phyloP scores from a whole-genome alignment of 2,329 filamentous ascomycete species.

The Ophiostoma tasmaniense region DNA sequence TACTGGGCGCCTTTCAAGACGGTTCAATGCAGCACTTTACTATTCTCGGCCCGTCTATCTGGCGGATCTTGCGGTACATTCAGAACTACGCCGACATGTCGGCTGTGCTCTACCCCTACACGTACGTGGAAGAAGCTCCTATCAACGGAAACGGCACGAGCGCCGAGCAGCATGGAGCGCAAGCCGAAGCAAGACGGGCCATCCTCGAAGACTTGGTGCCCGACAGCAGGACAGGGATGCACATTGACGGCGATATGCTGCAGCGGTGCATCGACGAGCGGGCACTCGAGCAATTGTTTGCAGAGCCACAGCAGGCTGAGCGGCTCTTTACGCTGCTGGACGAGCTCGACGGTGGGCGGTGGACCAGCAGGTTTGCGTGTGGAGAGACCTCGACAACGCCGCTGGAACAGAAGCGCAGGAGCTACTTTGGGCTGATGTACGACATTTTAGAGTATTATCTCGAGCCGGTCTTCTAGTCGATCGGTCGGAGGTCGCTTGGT shows the following conservation, averaged over 20 bases:
- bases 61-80: slow-evolving; percentile 62
- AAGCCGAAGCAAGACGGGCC: slow-evolving; percentile 2
- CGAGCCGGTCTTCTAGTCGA: slow-evolving; percentile 28
- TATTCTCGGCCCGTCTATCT: slow-evolving; percentile 52
- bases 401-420: slow-evolving; percentile 17
- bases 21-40: slow-evolving; percentile 63
- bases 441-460: slow-evolving; percentile 47
- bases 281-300: slow-evolving; percentile 37
- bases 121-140: slow-evolving; percentile 23
- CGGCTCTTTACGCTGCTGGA: slow-evolving; percentile 43
- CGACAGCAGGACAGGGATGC: slow-evolving; percentile 42
- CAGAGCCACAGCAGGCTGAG: slow-evolving; percentile 26
- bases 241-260: slow-evolving; percentile 61
- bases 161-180: slow-evolving; percentile 14
- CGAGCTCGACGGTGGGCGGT: slow-evolving; percentile 38
- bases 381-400: too few species aligned
- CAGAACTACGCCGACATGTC: slow-evolving; percentile 56
- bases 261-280: slow-evolving; percentile 42
- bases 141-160: background rate
- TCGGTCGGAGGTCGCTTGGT: background rate
- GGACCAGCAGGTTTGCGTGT: slow-evolving; percentile 28
- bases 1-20: slow-evolving; percentile 59
- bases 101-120: slow-evolving; percentile 41
- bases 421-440: slow-evolving; percentile 44
- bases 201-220: slow-evolving; percentile 29